A percentile compares a stretch with the other conserved stretches of the same genome.
phyloP scores from a whole-genome alignment of 768 basidiomycete genomes.

The Stropharia rugosoannulata region DNA sequence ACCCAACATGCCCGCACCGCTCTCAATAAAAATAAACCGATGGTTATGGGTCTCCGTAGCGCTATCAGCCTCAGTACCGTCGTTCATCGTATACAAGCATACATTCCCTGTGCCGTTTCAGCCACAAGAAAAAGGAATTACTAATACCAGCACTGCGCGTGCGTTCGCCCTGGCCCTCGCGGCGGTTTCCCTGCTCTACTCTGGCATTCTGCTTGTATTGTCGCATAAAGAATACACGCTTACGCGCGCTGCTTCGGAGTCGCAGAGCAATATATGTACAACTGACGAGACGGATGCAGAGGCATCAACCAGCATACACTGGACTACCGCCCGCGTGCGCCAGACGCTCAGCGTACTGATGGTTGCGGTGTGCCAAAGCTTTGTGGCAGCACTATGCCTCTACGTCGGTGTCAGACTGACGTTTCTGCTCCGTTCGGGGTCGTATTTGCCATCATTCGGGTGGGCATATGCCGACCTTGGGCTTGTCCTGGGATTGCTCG shows the following conservation, averaged over 20 bases:
- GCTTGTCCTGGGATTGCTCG: conserved; percentile 6
- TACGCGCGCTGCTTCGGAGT: too few relatives aligned
- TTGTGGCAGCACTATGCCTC: neutral
- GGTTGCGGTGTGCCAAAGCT: conserved; percentile 3
- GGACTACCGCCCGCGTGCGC: neutral
- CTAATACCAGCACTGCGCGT: neutral
- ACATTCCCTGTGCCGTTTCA: neutral
- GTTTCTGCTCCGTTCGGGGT: neutral
- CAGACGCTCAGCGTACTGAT: conserved; percentile 1
- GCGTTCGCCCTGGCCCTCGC: conserved; percentile 1
- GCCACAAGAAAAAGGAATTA: neutral
- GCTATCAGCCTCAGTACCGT: neutral
- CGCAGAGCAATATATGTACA: neutral
- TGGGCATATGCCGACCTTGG: conserved; percentile 7
- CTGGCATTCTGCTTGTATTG: conserved; percentile 9
- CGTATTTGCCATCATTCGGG: neutral
- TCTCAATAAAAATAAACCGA: conserved; percentile 4
- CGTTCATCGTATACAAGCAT: neutral
- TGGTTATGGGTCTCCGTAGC: conserved; percentile 13
- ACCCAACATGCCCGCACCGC: conserved; percentile 1
- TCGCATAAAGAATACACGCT: conserved; percentile 7
- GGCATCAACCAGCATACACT: neutral
- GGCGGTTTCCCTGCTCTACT: conserved; percentile 2
- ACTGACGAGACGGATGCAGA: neutral
- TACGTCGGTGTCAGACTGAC: conserved; percentile 2